Evolutionary conservation across 2,329 filamentous ascomycete species (phyloP), one percentile per base, ranked within the genome.

Genomic region (Piedraia hortae): DNA sequence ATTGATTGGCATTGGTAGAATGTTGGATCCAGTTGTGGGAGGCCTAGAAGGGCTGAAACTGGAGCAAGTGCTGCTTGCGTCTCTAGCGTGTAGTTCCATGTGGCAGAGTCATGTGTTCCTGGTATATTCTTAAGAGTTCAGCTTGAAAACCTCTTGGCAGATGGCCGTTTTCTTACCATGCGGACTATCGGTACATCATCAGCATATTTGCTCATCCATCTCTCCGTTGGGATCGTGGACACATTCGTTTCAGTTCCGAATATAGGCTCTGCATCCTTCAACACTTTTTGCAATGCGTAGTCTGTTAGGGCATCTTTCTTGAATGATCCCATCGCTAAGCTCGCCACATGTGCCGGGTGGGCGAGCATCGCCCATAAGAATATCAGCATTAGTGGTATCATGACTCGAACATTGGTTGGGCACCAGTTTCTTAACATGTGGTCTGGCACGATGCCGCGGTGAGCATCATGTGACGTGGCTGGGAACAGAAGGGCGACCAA

Each of bases 101-200:
- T 57, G 2, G 49, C 46, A 3, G 47, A 43, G 32, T 59, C 54
- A 35, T 59, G 54, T 3, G 45, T 48, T 1, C 54, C 55, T 2
- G 54, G 54, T 10, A 26, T 4, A 11, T 24, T 26, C n/a, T n/a
- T n/a, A n/a, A n/a, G n/a, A n/a, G n/a, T n/a, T n/a, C n/a, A n/a
- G n/a, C n/a, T n/a, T n/a, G n/a, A n/a, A n/a, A n/a, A n/a, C n/a
- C n/a, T n/a, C n/a, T n/a, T n/a, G n/a, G n/a, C 21, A 26, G 18
- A 10, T 50, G 50, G 3, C 48, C 42, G 1, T 58, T 29, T 3
- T 33, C 41, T 1, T 44, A 53, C 8, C 39, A 27, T 28, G 59
- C 53, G 2, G 45, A 33, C 18, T 52, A 42, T 0, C 20, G 24
- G 12, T 42, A 39, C 54, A 59, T 59, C 54, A 54, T 16, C 12